phyloP scores from a whole-genome alignment of 2,329 filamentous ascomycete genomes.

The Aspergillus glaucus region DNA sequence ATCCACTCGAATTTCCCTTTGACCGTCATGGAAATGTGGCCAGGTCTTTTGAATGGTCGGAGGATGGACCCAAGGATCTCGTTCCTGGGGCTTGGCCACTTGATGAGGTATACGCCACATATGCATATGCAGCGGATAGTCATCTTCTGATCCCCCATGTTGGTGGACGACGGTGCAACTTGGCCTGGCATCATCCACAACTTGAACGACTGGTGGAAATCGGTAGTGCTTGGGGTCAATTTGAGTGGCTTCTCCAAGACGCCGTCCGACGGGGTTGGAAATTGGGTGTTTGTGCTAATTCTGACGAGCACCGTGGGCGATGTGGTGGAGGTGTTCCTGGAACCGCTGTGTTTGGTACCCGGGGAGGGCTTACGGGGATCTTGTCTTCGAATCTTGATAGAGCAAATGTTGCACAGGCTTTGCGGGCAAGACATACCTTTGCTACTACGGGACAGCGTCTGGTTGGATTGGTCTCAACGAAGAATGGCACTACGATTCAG shows the following conservation, averaged over 20 bases:
- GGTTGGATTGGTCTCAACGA: slow-evolving; percentile 3
- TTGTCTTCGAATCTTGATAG: slow-evolving; percentile 3
- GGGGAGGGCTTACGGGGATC: slow-evolving; percentile 8
- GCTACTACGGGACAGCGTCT: slow-evolving; percentile 9
- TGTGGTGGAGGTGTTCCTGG: slow-evolving; percentile 10
- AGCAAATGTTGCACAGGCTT: slow-evolving; percentile 1
- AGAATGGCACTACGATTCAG: slow-evolving; percentile 2
- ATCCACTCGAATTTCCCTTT: slow-evolving; percentile 7
- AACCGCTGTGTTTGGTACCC: slow-evolving; percentile 9
- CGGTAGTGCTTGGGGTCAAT: slow-evolving; percentile 9
- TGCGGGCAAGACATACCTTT: slow-evolving; percentile 5
- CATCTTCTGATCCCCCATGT: slow-evolving; percentile 10
- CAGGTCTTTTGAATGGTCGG: slow-evolving; percentile 10
- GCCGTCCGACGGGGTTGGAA: slow-evolving; percentile 7
- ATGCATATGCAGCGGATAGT: slow-evolving; percentile 3
- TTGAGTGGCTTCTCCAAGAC: slow-evolving; percentile 10
- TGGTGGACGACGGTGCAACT: slow-evolving; percentile 9
- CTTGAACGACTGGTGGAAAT: slow-evolving; percentile 9
- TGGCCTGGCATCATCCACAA: slow-evolving; percentile 8
- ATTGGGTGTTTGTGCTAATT: slow-evolving; percentile 10
- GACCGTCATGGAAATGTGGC: slow-evolving; percentile 8
- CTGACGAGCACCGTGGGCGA: slow-evolving; percentile 10
- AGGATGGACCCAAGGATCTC: slow-evolving; percentile 7
- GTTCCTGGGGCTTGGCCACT: slow-evolving; percentile 9
- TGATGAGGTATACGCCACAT: slow-evolving; percentile 8